Evolutionary conservation across 179 eudicot genomes (phyloP), one percentile per base, ranked within the genome.

Genomic region (Drosera spatulata): DNA sequence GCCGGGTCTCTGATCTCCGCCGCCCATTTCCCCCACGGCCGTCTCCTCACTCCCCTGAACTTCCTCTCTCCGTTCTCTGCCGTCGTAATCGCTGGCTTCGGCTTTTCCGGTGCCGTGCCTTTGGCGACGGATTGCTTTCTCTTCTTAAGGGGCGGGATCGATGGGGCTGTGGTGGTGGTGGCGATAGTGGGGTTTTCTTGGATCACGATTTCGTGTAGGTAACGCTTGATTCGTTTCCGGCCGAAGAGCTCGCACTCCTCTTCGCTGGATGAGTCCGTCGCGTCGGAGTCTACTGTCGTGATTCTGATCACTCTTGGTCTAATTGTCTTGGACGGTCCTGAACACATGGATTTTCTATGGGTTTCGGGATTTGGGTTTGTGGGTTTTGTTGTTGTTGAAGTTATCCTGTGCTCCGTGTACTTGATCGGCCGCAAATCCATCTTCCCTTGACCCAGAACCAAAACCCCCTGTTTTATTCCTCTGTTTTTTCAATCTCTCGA

Each of bases 1-100:
- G 69, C 74, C 11, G 98, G 98, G 74, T 91, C 96, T 4, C 98
- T 75, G 13, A 91, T 91, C 84, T 91, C 98, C 0, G 96, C 96
- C 6, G 98, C 98, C 87, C 91, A 91, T 46, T 91, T 91, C 0
- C 98, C 98, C 98, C 98, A 91, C 41, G 96, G 96, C 53, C 98
- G 79, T 51, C 84, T 96, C 43, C 98, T 64, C 0, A 91, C 96
- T 0, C 98, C 98, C 0, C 95, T 59, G 60, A 74, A 91, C 82
- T 91, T 91, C 65, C 75, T 65, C 33, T 22, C 33, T 22, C 33
- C 33, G 33, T 22, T 22, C 33, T 22, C 33, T 22, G 33, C 33
- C 33, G 33, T 22, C 33, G 33, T 22, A 22, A 22, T 22, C 33
- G 33, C 33, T 1, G 33, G 33, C 33, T 22, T 22, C 33, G 33